Percentiles rank a stretch among this genome's conserved stretches.
phyloP scores from a whole-genome alignment of 371 early-diverging fungal genomes.

The Capillidium heterosporum region DNA sequence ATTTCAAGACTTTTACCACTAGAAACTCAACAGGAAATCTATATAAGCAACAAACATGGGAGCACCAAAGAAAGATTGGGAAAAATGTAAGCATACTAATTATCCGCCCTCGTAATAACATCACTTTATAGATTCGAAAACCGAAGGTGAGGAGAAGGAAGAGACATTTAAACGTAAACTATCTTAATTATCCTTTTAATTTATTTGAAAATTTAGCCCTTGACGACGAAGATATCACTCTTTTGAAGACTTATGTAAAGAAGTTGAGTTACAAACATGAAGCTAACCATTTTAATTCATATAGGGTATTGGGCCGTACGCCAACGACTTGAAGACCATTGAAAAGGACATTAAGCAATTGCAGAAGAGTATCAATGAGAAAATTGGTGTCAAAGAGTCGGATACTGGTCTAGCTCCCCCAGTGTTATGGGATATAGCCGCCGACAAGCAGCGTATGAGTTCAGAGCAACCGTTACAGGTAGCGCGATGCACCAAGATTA shows the following conservation, averaged over 20 bases:
- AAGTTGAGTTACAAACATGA: not conserved
- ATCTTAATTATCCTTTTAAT: not conserved
- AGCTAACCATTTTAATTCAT: not conserved
- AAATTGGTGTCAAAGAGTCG: constrained; percentile 97
- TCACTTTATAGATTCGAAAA: constrained; percentile 48
- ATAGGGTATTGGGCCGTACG: constrained; percentile 95
- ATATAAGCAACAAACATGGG: constrained; percentile 10
- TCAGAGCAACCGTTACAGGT: constrained; percentile 97
- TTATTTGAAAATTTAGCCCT: constrained; percentile 28
- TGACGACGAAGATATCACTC: constrained; percentile 93
- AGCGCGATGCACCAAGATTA: constrained; percentile 95
- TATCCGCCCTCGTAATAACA: not conserved
- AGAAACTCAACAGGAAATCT: too few relatives aligned
- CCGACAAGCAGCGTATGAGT: constrained; percentile 91
- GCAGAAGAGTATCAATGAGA: constrained; percentile 92
- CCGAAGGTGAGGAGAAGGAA: constrained; percentile 53
- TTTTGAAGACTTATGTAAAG: constrained; percentile 79
- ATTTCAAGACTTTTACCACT: too few relatives aligned
- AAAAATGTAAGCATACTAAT: constrained; percentile 60
- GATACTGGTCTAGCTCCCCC: constrained; percentile 99
- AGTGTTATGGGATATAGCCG: constrained; percentile 96
- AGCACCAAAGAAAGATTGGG: constrained; percentile 75
- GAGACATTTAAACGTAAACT: constrained; percentile 78
- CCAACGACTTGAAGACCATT: constrained; percentile 72
- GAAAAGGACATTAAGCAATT: constrained; percentile 87